Percentiles rank a stretch among this genome's conserved stretches.
These are phyloP conservation scores for Westerdykella aurantiaca DNA, from an alignment of 2,329 filamentous ascomycete species.

Conservation along the genomic window DNA sequence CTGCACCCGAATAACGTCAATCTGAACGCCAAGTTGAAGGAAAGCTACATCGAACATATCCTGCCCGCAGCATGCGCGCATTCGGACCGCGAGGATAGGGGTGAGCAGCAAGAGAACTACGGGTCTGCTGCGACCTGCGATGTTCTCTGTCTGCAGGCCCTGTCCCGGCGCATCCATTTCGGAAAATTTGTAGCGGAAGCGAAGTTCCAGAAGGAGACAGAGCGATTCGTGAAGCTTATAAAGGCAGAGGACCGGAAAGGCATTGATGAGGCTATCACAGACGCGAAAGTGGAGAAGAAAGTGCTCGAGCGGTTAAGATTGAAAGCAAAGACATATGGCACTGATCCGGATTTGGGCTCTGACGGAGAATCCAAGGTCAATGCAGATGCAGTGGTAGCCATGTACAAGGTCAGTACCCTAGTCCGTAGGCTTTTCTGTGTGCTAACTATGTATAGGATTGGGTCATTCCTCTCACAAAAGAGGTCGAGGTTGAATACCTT, in stretches of 20 bases:
- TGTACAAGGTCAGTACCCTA: constrained; percentile 31
- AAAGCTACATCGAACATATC: constrained; percentile 75
- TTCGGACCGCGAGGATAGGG: constrained; percentile 70
- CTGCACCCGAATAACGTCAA: constrained; percentile 85
- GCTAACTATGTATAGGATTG: constrained; percentile 50
- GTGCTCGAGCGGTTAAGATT: constrained; percentile 79
- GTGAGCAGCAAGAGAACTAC: constrained; percentile 89
- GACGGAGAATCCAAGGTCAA: constrained; percentile 74
- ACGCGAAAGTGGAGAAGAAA: constrained; percentile 81
- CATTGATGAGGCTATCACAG: constrained; percentile 86
- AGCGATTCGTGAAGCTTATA: constrained; percentile 77
- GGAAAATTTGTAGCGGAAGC: constrained; percentile 97
- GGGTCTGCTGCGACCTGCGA: constrained; percentile 88
- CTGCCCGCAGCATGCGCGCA: constrained; percentile 77
- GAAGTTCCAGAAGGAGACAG: constrained; percentile 81
- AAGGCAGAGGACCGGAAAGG: constrained; percentile 70
- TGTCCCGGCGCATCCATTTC: constrained; percentile 90
- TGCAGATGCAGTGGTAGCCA: constrained; percentile 60
- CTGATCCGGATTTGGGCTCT: constrained; percentile 64
- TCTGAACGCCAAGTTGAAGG: constrained; percentile 81
- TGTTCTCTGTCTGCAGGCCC: constrained; percentile 80
- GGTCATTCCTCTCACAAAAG: constrained; percentile 96
- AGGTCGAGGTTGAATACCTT: constrained; percentile 95
- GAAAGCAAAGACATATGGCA: constrained; percentile 92
- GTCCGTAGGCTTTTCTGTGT: neutral